These are phyloP conservation scores for Schwanniomyces polymorphus DNA, from an alignment of 805 yeast species.

Conservation along the genomic window DNA sequence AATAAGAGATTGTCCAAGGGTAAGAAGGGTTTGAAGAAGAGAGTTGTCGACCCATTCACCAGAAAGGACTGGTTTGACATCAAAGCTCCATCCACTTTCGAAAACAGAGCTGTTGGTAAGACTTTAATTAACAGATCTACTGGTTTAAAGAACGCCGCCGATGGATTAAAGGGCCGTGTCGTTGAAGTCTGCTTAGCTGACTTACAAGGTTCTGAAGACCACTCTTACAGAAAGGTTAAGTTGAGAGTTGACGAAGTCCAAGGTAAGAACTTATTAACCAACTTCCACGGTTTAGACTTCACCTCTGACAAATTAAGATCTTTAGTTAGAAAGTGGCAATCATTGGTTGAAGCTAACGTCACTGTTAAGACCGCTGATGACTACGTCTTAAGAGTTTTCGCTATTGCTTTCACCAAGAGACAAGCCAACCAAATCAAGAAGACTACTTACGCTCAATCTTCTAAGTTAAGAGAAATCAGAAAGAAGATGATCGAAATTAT, in stretches of 20 bases:
- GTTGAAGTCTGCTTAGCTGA: constrained; percentile 95
- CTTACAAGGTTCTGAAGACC: constrained; percentile 98
- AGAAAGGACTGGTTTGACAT: constrained; percentile 98
- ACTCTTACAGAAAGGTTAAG: constrained; percentile 95
- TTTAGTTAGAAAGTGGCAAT: constrained; percentile 98
- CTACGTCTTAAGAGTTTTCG: constrained; percentile 93
- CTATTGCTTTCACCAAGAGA: constrained; percentile 98
- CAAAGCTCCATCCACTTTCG: constrained; percentile 98
- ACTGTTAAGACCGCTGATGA: constrained; percentile 98
- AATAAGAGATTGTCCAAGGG: constrained; percentile 75
- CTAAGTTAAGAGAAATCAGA: constrained; percentile 96
- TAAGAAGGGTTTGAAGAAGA: constrained; percentile 98
- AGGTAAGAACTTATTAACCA: constrained; percentile 97
- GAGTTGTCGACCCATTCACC: constrained; percentile 99
- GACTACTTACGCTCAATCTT: constrained; percentile 96
- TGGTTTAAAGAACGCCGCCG: constrained; percentile 97
- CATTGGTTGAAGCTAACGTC: constrained; percentile 96
- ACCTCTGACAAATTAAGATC: constrained; percentile 97
- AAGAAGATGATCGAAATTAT: constrained; percentile 95
- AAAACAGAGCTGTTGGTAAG: constrained; percentile 98
- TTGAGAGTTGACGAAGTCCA: constrained; percentile 99
- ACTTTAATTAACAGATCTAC: constrained; percentile 97
- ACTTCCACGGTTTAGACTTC: constrained; percentile 99
- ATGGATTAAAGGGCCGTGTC: constrained; percentile 97
- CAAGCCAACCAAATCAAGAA: constrained; percentile 95